Conservation (phyloP, 768 basidiomycete genomes). For the Phallus indusiatus region DNA sequence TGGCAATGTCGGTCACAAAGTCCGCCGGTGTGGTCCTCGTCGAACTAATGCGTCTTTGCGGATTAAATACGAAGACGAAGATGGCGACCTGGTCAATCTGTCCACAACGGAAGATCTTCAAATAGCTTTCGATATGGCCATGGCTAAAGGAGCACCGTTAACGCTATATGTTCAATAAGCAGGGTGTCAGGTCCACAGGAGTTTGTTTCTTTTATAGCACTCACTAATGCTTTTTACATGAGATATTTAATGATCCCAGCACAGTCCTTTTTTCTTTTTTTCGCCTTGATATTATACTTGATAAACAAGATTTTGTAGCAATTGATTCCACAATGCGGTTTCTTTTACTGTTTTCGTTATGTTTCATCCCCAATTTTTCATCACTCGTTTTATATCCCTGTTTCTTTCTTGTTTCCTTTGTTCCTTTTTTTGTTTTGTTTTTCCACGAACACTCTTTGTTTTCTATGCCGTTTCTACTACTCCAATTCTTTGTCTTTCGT, state of each 20-base stretch:
- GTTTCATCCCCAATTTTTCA: not conserved
- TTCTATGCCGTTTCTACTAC: not conserved
- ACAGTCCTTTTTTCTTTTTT: not conserved
- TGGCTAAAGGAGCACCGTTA: constrained; percentile 34
- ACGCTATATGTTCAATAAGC: constrained; percentile 68
- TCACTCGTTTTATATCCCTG: not conserved
- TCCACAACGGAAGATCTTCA: constrained; percentile 89
- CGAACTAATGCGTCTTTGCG: constrained; percentile 72
- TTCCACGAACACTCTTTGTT: not conserved
- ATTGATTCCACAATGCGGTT: not conserved
- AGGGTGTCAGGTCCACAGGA: not conserved
- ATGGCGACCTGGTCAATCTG: constrained; percentile 82
- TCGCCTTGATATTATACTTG: constrained; percentile 3
- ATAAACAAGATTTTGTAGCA: constrained; percentile 5
- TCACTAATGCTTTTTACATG: not conserved
- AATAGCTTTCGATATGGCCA: constrained; percentile 68
- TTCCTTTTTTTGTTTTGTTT: not conserved
- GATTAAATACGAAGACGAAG: constrained; percentile 87
- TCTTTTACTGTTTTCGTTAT: not conserved
- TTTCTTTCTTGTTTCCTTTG: constrained; percentile 1
- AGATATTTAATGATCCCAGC: not conserved
- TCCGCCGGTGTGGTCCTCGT: constrained; percentile 78
- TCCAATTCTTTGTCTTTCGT: not conserved
- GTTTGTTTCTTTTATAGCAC: constrained; percentile 1
- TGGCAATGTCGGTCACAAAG: constrained; percentile 87